Conservation (phyloP, 1,284 basidiomycete species). For the Thecaphora frezii region DNA sequence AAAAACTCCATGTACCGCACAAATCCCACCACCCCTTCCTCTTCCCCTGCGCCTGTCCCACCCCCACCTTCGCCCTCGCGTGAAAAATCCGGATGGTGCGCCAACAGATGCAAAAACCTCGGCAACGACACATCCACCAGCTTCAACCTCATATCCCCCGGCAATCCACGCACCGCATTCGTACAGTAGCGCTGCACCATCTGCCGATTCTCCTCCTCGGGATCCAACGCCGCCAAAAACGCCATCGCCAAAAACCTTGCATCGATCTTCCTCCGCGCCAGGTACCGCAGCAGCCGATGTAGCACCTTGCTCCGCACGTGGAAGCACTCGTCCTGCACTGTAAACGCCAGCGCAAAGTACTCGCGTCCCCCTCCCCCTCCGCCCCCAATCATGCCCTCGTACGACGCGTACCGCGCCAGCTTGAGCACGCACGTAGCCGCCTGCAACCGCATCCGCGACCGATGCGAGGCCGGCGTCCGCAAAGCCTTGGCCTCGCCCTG, state of each 20-base stretch:
- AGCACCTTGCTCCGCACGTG: conserved; percentile 80
- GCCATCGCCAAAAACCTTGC: conserved; percentile 78
- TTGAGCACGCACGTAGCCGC: conserved; percentile 80
- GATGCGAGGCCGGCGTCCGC: conserved; percentile 36
- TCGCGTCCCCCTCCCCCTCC: too few species aligned
- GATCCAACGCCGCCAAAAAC: conserved; percentile 87
- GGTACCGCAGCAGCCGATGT: conserved; percentile 70
- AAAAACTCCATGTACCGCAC: conserved; percentile 79
- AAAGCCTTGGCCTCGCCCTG: conserved; percentile 39
- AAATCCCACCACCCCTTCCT: too few species aligned
- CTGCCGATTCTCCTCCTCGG: conserved; percentile 65
- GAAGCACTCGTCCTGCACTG: conserved; percentile 82
- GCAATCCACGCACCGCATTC: conserved; percentile 7
- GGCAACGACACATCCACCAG: conserved; percentile 77
- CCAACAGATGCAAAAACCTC: conserved; percentile 80
- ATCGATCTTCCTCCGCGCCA: conserved; percentile 69
- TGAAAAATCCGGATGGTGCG: conserved; percentile 89
- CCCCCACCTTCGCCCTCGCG: too few species aligned
- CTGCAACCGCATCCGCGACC: conserved; percentile 69
- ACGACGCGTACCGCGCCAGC: conserved; percentile 70
- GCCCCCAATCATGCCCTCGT: conserved; percentile 64
- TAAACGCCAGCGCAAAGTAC: conserved; percentile 73
- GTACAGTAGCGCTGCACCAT: conserved; percentile 39
- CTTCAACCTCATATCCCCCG: conserved; percentile 23
- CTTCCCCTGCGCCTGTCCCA: too few species aligned